Evolutionary conservation across 441 rosid genomes (phyloP).

Genomic region (Syzygium malaccense): DNA sequence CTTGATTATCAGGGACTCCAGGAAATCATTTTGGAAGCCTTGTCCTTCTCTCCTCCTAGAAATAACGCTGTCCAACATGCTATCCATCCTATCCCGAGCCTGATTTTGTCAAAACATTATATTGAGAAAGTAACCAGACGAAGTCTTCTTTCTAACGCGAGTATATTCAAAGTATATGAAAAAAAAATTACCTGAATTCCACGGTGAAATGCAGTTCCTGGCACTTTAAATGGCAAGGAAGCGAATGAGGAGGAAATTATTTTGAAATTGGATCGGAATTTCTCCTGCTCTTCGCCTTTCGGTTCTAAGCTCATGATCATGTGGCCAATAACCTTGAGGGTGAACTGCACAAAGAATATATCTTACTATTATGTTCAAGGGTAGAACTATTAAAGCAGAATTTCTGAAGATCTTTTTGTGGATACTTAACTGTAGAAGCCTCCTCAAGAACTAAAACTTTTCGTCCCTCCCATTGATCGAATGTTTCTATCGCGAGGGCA

Average conservation of each 20-base stretch:
- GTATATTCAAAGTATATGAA: not conserved
- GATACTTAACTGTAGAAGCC: constrained; percentile 49
- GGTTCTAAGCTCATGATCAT: constrained; percentile 75
- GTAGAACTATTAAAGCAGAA: not conserved
- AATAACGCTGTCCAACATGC: constrained; percentile 41
- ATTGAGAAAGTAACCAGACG: not conserved
- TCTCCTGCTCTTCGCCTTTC: constrained; percentile 47
- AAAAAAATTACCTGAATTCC: constrained; percentile 38
- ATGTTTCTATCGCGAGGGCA: constrained; percentile 31
- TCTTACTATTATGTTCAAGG: not conserved
- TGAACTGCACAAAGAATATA: constrained; percentile 31
- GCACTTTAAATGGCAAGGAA: constrained; percentile 54
- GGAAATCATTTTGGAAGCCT: constrained; percentile 44
- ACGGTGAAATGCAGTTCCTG: constrained; percentile 51
- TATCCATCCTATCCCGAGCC: constrained; percentile 59
- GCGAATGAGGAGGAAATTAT: constrained; percentile 56
- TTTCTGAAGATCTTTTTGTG: not conserved
- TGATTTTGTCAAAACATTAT: constrained; percentile 1
- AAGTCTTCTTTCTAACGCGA: not conserved
- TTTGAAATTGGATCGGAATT: constrained; percentile 52
- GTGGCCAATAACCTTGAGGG: constrained; percentile 59
- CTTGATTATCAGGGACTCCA: constrained; percentile 47
- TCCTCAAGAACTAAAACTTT: constrained; percentile 49
- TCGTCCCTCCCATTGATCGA: constrained; percentile 40
- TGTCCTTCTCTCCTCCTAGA: constrained; percentile 38